Evolutionary conservation across 164 flowering plant genomes (phyloP).

Genomic region (Piper longum): DNA sequence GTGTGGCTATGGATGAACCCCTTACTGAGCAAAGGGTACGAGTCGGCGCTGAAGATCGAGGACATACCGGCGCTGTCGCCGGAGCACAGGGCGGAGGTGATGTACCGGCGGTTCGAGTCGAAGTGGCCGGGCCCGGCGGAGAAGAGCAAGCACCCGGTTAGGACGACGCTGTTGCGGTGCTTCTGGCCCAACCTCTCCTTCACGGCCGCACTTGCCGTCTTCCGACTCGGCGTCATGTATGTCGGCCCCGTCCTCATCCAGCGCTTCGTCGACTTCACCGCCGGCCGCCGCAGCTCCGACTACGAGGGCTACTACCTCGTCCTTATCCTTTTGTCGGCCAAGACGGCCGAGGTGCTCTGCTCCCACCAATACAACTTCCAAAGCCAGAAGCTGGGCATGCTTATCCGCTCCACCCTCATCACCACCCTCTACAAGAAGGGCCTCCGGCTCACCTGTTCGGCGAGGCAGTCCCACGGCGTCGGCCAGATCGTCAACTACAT

Average conservation of each 20-base stretch:
- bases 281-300: slow-evolving; percentile 54
- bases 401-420: slow-evolving; percentile 59
- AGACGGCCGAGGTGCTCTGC: slow-evolving; percentile 51
- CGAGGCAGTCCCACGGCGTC: slow-evolving; percentile 82
- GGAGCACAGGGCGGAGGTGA: slow-evolving; percentile 56
- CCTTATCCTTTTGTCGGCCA: slow-evolving; percentile 46
- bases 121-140: slow-evolving; percentile 68
- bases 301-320: slow-evolving; percentile 81
- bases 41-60: slow-evolving; percentile 45
- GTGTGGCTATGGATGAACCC: slow-evolving; percentile 88
- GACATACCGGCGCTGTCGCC: slow-evolving; percentile 74
- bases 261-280: slow-evolving; percentile 57
- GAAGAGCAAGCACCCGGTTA: slow-evolving; percentile 52
- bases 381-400: slow-evolving; percentile 75
- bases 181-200: slow-evolving; percentile 68
- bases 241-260: slow-evolving; percentile 83
- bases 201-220: slow-evolving; percentile 59
- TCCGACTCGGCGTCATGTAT: slow-evolving; percentile 63
- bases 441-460: slow-evolving; percentile 58
- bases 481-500: slow-evolving; percentile 96
- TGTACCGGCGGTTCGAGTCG: slow-evolving; percentile 47
- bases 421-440: slow-evolving; percentile 84
- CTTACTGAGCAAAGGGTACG: slow-evolving; percentile 59
- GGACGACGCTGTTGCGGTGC: slow-evolving; percentile 57
- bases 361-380: slow-evolving; percentile 81